Evolutionary conservation across 345 rosid species (phyloP), one percentile per base, ranked within the genome.

Genomic region (Eucalyptus regnans): DNA sequence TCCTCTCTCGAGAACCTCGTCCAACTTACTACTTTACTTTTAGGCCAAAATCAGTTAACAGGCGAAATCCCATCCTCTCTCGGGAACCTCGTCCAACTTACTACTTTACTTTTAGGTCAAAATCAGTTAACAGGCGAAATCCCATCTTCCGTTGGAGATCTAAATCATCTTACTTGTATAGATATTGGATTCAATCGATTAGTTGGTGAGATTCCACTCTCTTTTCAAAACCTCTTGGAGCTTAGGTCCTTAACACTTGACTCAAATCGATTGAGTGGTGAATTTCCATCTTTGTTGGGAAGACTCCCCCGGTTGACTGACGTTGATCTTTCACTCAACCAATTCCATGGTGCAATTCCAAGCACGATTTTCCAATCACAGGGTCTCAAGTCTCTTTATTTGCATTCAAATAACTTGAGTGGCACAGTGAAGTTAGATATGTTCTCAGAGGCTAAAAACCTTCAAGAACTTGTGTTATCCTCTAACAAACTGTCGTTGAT

Each of bases 181-280:
- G 5, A 1, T 13, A 49, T 88, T 7, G 1, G 1, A 5, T 1
- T 0, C 4, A 89, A 89, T 76, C 43, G 27, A 13, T 86, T 89
- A 9, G 29, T 37, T 1, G 92, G 92, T 23, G 60, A 62, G 37
- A 84, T 89, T 43, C 90, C 90, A 23, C 6, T 60, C 12, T 56
- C 62, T n/a, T n/a, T 92, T 5, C 8, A 29, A 71, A 89, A 62
- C n/a, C 86, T 89, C 14, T 41, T 54, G 20, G 62, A 86, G 51
- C 89, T 91, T 4, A 4, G 29, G 16, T 0, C 0, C 13, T 41
- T 90, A 31, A 2, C 0, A 1, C 37, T 91, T 16, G 0, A 0
- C 0, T 17, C 8, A 1, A 92, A 92, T 49, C 52, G 44, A 51
- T n/a, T 92, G 12, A 56, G 64, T 20, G 91, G 92, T 43, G 66